Conservation (phyloP, 441 rosid genomes). For the Adansonia madagascariensis region DNA sequence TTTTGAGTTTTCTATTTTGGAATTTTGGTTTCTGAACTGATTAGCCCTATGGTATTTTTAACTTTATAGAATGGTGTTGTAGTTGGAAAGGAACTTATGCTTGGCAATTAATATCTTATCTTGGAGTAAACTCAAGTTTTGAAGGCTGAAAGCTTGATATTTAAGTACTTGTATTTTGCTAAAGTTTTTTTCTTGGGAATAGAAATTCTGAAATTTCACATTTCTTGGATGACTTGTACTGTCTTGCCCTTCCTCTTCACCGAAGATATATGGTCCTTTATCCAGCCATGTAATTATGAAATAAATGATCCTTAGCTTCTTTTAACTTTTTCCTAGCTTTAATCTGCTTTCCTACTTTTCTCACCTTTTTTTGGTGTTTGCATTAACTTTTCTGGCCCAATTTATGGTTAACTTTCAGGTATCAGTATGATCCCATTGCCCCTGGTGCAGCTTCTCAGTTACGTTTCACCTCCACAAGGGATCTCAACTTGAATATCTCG, state of each 20-base stretch:
- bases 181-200: neutral
- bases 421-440: slow-evolving; percentile 76
- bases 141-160: slow-evolving; percentile 2
- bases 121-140: slow-evolving; percentile 12
- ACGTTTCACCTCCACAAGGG: slow-evolving; percentile 74
- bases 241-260: neutral
- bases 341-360: neutral
- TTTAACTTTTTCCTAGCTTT: slow-evolving; percentile 5
- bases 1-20: slow-evolving; percentile 3
- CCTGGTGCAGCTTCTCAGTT: slow-evolving; percentile 85
- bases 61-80: neutral
- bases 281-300: slow-evolving; percentile 24
- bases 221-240: neutral
- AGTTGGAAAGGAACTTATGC: slow-evolving; percentile 5
- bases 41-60: neutral
- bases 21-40: slow-evolving; percentile 17
- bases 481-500: slow-evolving; percentile 85
- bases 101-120: slow-evolving; percentile 10
- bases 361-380: neutral
- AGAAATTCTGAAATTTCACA: slow-evolving; percentile 2
- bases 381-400: slow-evolving; percentile 8
- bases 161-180: neutral
- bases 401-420: slow-evolving; percentile 56
- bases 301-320: slow-evolving; percentile 19
- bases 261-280: slow-evolving; percentile 4